A percentile compares a stretch with the other conserved stretches of the same genome.
Conservation (phyloP, 2,329 filamentous ascomycete species). For the Lasiodiplodia sp. region DNA sequence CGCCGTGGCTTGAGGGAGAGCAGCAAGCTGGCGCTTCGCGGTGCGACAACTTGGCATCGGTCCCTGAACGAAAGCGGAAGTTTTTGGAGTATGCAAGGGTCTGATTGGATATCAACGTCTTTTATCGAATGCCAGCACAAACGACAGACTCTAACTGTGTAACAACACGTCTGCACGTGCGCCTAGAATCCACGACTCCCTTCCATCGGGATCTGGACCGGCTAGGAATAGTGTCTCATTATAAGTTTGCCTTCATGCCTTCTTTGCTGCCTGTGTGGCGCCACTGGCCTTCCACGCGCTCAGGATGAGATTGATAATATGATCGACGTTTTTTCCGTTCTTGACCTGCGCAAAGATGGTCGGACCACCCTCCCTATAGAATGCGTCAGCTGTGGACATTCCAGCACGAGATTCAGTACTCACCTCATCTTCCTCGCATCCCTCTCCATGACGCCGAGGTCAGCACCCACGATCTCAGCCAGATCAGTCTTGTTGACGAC, state of each 20-base stretch:
- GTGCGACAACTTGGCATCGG: not conserved
- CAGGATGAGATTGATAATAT: slow-evolving; percentile 86
- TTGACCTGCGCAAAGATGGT: slow-evolving; percentile 99
- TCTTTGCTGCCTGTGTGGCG: slow-evolving; percentile 57
- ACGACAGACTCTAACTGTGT: not conserved
- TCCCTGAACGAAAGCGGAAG: not conserved
- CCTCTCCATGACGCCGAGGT: slow-evolving; percentile 90
- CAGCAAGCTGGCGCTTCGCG: not conserved
- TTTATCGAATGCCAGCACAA: not conserved
- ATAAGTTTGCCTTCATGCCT: slow-evolving; percentile 6
- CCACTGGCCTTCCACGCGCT: slow-evolving; percentile 94
- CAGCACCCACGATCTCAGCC: slow-evolving; percentile 87
- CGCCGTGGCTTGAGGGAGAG: slow-evolving; percentile 1
- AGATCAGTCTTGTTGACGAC: slow-evolving; percentile 98
- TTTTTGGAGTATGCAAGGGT: slow-evolving; percentile 4
- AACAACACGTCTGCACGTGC: not conserved
- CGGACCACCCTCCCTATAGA: slow-evolving; percentile 80
- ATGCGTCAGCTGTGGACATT: not conserved
- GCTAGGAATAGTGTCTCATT: not conserved
- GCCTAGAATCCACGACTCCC: not conserved
- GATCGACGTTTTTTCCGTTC: slow-evolving; percentile 81
- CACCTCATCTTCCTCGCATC: slow-evolving; percentile 84
- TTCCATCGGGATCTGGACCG: not conserved
- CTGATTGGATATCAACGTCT: not conserved
- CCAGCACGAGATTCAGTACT: not conserved